phyloP scores from a whole-genome alignment of 176 grass and related monocot genomes.

The Metroxylon sagu region DNA sequence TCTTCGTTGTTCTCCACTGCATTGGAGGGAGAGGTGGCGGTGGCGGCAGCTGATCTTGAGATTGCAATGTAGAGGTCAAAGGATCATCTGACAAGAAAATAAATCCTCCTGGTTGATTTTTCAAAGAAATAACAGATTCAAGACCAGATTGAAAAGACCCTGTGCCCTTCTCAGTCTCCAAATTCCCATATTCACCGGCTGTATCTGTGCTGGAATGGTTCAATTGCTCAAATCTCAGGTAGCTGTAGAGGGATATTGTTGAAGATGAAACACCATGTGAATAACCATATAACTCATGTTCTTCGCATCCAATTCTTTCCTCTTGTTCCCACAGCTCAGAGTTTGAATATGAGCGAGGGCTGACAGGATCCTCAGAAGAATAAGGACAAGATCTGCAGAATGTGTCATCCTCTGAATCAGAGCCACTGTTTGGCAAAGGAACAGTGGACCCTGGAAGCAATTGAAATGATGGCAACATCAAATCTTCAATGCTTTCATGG shows the following conservation, averaged over 20 bases:
- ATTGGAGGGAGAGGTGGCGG: constrained; percentile 85
- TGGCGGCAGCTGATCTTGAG: constrained; percentile 46
- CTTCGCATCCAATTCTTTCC: constrained; percentile 24
- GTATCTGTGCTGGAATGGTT: constrained; percentile 45
- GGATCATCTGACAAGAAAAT: constrained; percentile 17
- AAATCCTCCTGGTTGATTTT: constrained; percentile 20
- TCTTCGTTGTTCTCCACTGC: constrained; percentile 76
- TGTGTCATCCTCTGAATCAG: constrained; percentile 97
- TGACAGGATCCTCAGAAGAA: constrained; percentile 77
- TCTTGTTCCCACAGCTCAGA: constrained; percentile 94
- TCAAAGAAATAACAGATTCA: constrained; percentile 38
- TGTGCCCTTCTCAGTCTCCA: constrained; percentile 25
- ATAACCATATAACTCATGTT: constrained; percentile 12
- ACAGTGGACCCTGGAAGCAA: constrained; percentile 42
- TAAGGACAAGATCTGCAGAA: constrained; percentile 89
- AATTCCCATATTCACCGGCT: constrained; percentile 21
- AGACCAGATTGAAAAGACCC: constrained; percentile 26
- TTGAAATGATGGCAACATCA: constrained; percentile 71
- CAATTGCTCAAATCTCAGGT: constrained; percentile 51
- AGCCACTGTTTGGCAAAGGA: constrained; percentile 44
- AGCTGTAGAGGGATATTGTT: constrained; percentile 34
- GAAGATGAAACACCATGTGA: constrained; percentile 13
- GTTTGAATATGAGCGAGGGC: constrained; percentile 74
- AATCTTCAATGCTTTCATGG: constrained; percentile 50
- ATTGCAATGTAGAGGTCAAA: constrained; percentile 17